Conservation (phyloP, 225 moss, liverwort and hornwort species). For the Polytrichum formosum region DNA sequence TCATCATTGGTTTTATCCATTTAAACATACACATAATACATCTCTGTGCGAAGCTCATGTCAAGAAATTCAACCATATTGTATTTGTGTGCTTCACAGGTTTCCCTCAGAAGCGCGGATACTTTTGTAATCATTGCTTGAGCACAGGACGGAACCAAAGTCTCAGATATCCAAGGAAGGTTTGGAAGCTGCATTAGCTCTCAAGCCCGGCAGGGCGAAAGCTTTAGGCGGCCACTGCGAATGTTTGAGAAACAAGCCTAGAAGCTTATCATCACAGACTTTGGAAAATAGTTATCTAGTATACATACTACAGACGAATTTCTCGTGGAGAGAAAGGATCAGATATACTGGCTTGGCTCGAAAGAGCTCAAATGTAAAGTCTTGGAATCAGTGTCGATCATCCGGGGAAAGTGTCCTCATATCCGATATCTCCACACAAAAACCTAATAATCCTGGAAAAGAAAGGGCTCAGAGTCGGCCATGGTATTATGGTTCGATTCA, state of each 20-base stretch:
- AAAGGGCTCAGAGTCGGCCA: not conserved
- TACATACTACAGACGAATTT: too few species aligned
- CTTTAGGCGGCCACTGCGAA: conserved; percentile 34
- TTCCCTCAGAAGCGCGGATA: not conserved
- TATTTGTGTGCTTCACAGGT: not conserved
- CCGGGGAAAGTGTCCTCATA: too few species aligned
- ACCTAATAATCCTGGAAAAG: not conserved
- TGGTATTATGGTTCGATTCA: conserved; percentile 38
- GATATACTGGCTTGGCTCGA: too few species aligned
- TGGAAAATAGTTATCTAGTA: too few species aligned
- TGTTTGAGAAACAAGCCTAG: conserved; percentile 37
- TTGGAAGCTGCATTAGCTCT: conserved; percentile 22
- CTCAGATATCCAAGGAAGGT: conserved; percentile 29
- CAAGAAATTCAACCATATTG: conserved; percentile 1
- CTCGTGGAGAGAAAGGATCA: too few species aligned
- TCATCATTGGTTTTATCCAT: too few species aligned
- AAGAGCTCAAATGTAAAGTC: too few species aligned
- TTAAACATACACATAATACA: too few species aligned
- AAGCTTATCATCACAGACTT: conserved; percentile 9
- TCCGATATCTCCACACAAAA: too few species aligned
- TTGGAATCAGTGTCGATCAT: too few species aligned
- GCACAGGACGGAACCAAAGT: not conserved
- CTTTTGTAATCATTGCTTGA: not conserved
- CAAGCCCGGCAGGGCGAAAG: conserved; percentile 23
- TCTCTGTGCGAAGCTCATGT: not conserved